Percentiles rank a stretch among this genome's conserved stretches.
phyloP scores from a whole-genome alignment of 176 grass and related monocot genomes.

The Calamus simplicifolius region DNA sequence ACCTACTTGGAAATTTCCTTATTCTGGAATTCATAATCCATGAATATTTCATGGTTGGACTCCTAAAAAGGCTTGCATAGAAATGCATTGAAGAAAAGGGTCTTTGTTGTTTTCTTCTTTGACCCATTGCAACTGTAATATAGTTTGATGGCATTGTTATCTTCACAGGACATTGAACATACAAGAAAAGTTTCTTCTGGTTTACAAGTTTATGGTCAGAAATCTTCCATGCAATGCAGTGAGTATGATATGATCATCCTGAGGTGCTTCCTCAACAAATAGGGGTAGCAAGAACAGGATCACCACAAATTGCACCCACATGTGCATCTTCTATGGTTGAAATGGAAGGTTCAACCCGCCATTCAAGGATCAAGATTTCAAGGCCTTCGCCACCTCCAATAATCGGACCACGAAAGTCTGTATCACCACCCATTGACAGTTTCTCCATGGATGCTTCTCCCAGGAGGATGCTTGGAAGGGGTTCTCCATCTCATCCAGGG shows the following conservation, averaged over 20 bases:
- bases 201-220: slow-evolving; percentile 32
- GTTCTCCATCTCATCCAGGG: slow-evolving; percentile 39
- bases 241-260: slow-evolving; percentile 49
- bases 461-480: slow-evolving; percentile 36
- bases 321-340: slow-evolving; percentile 18
- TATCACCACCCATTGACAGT: slow-evolving; percentile 62
- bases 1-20: too few species aligned
- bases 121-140: too few species aligned
- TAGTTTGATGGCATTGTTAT: neutral
- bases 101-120: too few species aligned
- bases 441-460: slow-evolving; percentile 33
- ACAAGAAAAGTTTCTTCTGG: slow-evolving; percentile 10
- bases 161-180: slow-evolving; percentile 23
- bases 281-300: slow-evolving; percentile 22
- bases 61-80: too few species aligned
- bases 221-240: slow-evolving; percentile 32
- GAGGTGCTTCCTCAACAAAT: slow-evolving; percentile 26
- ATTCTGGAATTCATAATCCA: too few species aligned
- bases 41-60: too few species aligned
- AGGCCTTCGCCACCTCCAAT: slow-evolving; percentile 27
- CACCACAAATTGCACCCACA: slow-evolving; percentile 18
- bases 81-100: too few species aligned
- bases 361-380: slow-evolving; percentile 43
- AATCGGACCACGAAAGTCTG: slow-evolving; percentile 25
- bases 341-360: slow-evolving; percentile 24